phyloP scores from a whole-genome alignment of 768 basidiomycete genomes.

The Chiua virens region DNA sequence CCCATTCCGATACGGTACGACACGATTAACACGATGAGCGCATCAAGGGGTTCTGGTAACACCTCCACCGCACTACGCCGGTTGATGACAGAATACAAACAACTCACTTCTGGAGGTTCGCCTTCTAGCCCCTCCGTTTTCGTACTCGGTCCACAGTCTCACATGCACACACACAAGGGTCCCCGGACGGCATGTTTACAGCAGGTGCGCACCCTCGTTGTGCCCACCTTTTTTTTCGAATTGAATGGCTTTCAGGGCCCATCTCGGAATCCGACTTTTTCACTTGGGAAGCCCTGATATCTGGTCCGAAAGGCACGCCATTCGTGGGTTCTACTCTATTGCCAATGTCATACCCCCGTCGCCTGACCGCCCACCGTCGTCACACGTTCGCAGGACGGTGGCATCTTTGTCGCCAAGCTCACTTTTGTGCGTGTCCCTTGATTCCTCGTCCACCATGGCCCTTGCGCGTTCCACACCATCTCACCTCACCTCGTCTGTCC shows the following conservation, averaged over 20 bases:
- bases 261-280: constrained; percentile 93
- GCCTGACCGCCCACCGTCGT: too few relatives aligned
- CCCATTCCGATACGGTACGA: too few relatives aligned
- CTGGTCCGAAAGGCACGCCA: constrained; percentile 91
- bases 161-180: constrained; percentile 43
- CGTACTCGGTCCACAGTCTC: not conserved
- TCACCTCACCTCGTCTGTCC: too few relatives aligned
- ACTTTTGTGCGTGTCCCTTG: constrained; percentile 69
- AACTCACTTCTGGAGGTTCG: constrained; percentile 74
- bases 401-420: constrained; percentile 88
- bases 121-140: not conserved
- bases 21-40: constrained; percentile 40
- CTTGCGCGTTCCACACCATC: too few relatives aligned
- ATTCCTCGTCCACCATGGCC: not conserved
- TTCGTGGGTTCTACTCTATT: constrained; percentile 57
- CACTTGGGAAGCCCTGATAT: constrained; percentile 93
- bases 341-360: too few relatives aligned
- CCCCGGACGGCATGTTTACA: constrained; percentile 95
- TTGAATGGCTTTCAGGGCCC: constrained; percentile 53
- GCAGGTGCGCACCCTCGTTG: constrained; percentile 53
- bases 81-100: constrained; percentile 92
- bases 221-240: not conserved
- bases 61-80: constrained; percentile 77
- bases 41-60: constrained; percentile 46
- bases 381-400: constrained; percentile 70